Base-by-base conservation (phyloP, 352 stramenopile species). In the Phytophthora sp. region DNA sequence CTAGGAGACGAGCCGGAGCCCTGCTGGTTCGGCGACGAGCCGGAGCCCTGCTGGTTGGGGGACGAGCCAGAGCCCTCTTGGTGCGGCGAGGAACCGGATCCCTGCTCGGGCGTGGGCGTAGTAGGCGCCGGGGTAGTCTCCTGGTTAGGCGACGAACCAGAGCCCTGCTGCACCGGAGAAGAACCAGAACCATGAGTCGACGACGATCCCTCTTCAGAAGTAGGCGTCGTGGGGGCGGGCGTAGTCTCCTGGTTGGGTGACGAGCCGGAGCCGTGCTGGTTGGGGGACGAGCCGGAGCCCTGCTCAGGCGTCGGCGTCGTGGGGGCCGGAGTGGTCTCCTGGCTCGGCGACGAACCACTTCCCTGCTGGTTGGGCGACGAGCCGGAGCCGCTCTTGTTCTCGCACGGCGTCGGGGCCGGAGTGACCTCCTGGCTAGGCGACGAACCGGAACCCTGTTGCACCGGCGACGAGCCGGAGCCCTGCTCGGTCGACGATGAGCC, bases 321-420 rank as follows among this genome's bases (percentile, higher is more conserved):
- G 3, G 63, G 30, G 24, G 51, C 49, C 3, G 63, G 58, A 13
- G 62, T 62, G n/a, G 45, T 42, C 39, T 35, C 58, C 31, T 48
- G 50, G 2, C 12, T 12, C 24, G 31, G 44, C 38, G 20, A 46
- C 10, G 54, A 49, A 21, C 37, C 37, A 12, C 17, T 30, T 37
- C 27, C 30, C n/a, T 54, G 13, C 45, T 41, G 45, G 23, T 35
- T 23, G 10, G 41, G 41, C 23, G 41, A 49, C 41, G 41, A 49
- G 12, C 41, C 41, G 4, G 41, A 49, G 30, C 45, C 52, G 17
- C 2, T 31, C 7, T 32, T 21, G 9, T 35, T n/a, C 13, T 21
- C 23, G 9, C 23, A 24, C 11, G 42, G 32, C 1, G 45, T 42
- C 3, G 30, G 20, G 7, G 45, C 20, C 8, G 45, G 52, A 30